phyloP scores from a whole-genome alignment of 2,329 filamentous ascomycete species.

The Colletotrichum horii region DNA sequence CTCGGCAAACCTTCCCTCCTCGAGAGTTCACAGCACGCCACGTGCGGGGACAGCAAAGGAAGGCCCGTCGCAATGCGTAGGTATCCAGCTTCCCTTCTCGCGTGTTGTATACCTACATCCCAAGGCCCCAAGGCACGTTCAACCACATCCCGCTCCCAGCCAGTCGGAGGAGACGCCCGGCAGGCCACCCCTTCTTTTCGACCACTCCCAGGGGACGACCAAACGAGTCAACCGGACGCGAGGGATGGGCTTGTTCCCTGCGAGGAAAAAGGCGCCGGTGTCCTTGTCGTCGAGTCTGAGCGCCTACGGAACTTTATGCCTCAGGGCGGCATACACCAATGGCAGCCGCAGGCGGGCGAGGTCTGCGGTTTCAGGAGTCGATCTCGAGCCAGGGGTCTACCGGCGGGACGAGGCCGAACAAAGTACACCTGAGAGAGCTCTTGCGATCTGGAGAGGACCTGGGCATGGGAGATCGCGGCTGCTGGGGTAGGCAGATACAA shows the following conservation, averaged over 20 bases:
- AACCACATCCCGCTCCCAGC: background rate
- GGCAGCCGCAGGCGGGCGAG: slow-evolving; percentile 8
- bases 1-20: slow-evolving; percentile 19
- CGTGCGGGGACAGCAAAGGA: slow-evolving; percentile 4
- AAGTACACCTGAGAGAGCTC: background rate
- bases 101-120: background rate
- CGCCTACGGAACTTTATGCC: slow-evolving; percentile 21
- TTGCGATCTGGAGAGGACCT: slow-evolving; percentile 8
- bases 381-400: slow-evolving; percentile 21
- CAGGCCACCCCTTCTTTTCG: slow-evolving; percentile 4
- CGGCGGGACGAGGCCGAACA: slow-evolving; percentile 14
- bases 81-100: background rate
- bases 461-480: slow-evolving; percentile 12
- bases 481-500: background rate
- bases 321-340: slow-evolving; percentile 19
- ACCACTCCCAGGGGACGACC: background rate
- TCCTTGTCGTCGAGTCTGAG: slow-evolving; percentile 14
- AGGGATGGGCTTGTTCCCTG: slow-evolving; percentile 8
- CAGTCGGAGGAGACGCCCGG: slow-evolving; percentile 16
- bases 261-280: background rate
- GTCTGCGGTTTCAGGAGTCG: slow-evolving; percentile 24
- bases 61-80: background rate
- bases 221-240: slow-evolving; percentile 13
- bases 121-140: background rate
- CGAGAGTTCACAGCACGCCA: slow-evolving; percentile 13